Percentiles rank a stretch among this genome's conserved stretches.
Conservation (phyloP, 441 rosid species). For the Erodium texanum region DNA sequence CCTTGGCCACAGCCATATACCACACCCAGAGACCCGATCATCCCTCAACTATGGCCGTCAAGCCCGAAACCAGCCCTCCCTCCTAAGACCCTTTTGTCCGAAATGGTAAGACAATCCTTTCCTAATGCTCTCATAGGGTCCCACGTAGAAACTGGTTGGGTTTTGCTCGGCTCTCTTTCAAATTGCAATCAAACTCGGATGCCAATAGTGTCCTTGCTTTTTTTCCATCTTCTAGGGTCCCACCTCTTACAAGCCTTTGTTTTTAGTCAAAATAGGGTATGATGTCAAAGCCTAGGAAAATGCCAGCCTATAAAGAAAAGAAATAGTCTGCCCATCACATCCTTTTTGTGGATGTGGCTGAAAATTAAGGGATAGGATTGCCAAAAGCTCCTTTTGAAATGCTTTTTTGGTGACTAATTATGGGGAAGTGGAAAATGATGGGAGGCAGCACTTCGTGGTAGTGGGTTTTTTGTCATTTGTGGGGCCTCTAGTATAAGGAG, state of each 20-base stretch:
- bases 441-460: constrained; percentile 42
- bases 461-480: constrained; percentile 70
- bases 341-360: too few species aligned
- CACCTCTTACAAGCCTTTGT: constrained; percentile 27
- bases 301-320: constrained; percentile 3
- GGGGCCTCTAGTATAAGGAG: constrained; percentile 56
- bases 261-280: constrained; percentile 26
- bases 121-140: constrained; percentile 20
- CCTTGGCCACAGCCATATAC: constrained; percentile 84
- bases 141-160: constrained; percentile 19
- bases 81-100: constrained; percentile 31
- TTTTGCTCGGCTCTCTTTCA: constrained; percentile 17
- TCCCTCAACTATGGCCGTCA: constrained; percentile 41
- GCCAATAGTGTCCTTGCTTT: constrained; percentile 28
- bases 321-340: too few species aligned
- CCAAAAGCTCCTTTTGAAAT: constrained; percentile 49
- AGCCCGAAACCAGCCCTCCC: constrained; percentile 64
- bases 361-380: constrained; percentile 27
- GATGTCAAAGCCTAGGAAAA: constrained; percentile 42
- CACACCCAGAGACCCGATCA: constrained; percentile 63
- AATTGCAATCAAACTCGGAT: constrained; percentile 59
- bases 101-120: background rate
- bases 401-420: constrained; percentile 28
- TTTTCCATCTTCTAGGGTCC: constrained; percentile 14
- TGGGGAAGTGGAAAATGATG: constrained; percentile 57